These are phyloP conservation scores for Alternaria triticimaculans DNA, from an alignment of 2,329 filamentous ascomycete genomes.

Conservation along the genomic window DNA sequence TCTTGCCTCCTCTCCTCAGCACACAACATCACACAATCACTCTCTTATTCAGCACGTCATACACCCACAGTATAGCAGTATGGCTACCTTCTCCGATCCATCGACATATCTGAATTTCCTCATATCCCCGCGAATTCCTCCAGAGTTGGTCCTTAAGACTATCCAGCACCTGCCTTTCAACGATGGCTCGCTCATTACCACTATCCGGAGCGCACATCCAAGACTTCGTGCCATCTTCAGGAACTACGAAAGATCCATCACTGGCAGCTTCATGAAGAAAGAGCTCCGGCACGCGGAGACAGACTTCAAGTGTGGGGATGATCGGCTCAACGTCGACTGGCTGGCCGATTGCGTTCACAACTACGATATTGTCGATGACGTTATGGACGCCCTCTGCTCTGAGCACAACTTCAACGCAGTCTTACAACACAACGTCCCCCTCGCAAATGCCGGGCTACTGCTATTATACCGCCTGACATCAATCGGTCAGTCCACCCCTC, in stretches of 20 bases:
- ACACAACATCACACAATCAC: neutral
- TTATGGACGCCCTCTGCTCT: constrained; percentile 39
- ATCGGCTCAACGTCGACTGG: constrained; percentile 27
- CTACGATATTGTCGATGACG: constrained; percentile 40
- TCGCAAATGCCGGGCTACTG: constrained; percentile 37
- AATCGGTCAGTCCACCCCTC: constrained; percentile 19
- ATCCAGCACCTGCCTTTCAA: constrained; percentile 36
- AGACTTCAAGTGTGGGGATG: constrained; percentile 32
- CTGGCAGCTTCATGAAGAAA: constrained; percentile 26
- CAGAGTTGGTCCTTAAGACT: constrained; percentile 36
- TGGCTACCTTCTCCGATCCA: constrained; percentile 7
- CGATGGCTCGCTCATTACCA: constrained; percentile 26
- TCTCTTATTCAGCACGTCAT: neutral
- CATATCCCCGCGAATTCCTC: constrained; percentile 27
- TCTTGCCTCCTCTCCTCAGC: neutral
- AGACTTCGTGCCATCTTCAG: constrained; percentile 25
- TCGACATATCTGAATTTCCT: constrained; percentile 12
- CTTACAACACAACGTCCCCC: constrained; percentile 30
- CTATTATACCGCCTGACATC: constrained; percentile 32
- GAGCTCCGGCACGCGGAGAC: constrained; percentile 36
- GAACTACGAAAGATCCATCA: constrained; percentile 37
- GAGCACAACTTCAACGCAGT: constrained; percentile 36
- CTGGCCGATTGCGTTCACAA: constrained; percentile 33
- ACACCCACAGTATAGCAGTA: constrained; percentile 7
- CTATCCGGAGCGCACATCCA: constrained; percentile 26